Conservation (phyloP, 805 yeast species). For the Wickerhamomyces queroliae region DNA sequence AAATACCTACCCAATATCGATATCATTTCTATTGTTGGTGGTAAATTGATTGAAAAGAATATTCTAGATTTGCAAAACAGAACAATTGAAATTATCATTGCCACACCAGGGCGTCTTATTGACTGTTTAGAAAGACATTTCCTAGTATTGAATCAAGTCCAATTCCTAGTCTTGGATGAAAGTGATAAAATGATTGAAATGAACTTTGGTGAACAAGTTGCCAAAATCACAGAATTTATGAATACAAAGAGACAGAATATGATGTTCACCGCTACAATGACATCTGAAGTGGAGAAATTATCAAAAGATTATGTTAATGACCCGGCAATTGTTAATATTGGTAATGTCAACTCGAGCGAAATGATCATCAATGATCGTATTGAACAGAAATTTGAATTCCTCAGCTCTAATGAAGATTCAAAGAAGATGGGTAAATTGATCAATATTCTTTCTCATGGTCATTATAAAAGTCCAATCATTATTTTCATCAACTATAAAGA, state of each 20-base stretch:
- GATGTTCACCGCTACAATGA: slow-evolving; percentile 96
- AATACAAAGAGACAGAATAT: slow-evolving; percentile 58
- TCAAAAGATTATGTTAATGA: slow-evolving; percentile 53
- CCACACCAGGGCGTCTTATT: slow-evolving; percentile 89
- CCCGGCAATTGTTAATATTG: slow-evolving; percentile 65
- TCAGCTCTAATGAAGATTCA: slow-evolving; percentile 34
- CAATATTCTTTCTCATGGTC: slow-evolving; percentile 26
- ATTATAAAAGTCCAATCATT: slow-evolving; percentile 55
- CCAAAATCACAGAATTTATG: slow-evolving; percentile 49
- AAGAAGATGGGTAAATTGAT: slow-evolving; percentile 38
- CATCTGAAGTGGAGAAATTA: slow-evolving; percentile 62
- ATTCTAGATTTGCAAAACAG: slow-evolving; percentile 43
- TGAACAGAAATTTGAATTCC: slow-evolving; percentile 59
- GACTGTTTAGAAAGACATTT: slow-evolving; percentile 74
- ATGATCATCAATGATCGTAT: slow-evolving; percentile 43
- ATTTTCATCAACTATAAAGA: slow-evolving; percentile 76
- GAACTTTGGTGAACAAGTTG: slow-evolving; percentile 85
- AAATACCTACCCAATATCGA: slow-evolving; percentile 32
- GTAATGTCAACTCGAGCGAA: slow-evolving; percentile 39
- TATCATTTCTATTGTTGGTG: slow-evolving; percentile 77
- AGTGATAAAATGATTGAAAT: slow-evolving; percentile 94
- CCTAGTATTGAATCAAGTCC: slow-evolving; percentile 52
- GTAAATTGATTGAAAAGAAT: slow-evolving; percentile 78
- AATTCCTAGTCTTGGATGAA: slow-evolving; percentile 79
- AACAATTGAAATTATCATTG: slow-evolving; percentile 78